Conservation (phyloP, 73 alveolate species). For the Durusdinium trenchii region DNA sequence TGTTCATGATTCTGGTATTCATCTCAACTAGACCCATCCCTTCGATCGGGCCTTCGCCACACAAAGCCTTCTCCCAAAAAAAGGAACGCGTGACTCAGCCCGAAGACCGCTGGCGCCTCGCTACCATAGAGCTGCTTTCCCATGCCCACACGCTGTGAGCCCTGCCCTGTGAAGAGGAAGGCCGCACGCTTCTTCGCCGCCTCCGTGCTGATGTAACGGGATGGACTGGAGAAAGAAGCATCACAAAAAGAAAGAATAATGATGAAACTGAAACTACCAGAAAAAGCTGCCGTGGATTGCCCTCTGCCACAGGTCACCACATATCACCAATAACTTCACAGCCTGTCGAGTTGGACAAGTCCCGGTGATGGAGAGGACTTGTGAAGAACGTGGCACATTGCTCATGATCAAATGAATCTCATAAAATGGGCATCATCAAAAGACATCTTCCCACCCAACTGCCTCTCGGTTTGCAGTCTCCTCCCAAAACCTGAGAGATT, state of each 20-base stretch:
- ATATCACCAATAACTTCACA: too few species aligned
- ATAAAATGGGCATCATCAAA: too few species aligned
- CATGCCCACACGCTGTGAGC: slow-evolving; percentile 86
- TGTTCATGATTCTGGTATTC: too few species aligned
- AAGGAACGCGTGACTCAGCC: not conserved
- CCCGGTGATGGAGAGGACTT: not conserved
- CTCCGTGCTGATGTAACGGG: not conserved
- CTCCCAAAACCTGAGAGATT: not conserved
- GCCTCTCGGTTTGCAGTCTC: too few species aligned
- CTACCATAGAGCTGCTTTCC: slow-evolving; percentile 59
- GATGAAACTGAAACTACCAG: not conserved
- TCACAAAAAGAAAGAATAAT: not conserved
- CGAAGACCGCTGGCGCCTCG: not conserved
- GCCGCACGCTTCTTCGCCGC: slow-evolving; percentile 70
- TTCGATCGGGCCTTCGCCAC: too few species aligned
- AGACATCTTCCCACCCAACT: too few species aligned
- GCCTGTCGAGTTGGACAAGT: not conserved
- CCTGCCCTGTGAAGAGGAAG: slow-evolving; percentile 94
- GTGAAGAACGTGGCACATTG: too few species aligned
- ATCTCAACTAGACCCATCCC: too few species aligned
- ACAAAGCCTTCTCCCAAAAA: not conserved
- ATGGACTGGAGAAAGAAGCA: not conserved
- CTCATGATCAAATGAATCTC: too few species aligned
- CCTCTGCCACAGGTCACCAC: too few species aligned
- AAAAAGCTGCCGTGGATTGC: not conserved